These are phyloP conservation scores for Taphrina flavorubra DNA, from an alignment of 1,139 yeast species.

Conservation along the genomic window DNA sequence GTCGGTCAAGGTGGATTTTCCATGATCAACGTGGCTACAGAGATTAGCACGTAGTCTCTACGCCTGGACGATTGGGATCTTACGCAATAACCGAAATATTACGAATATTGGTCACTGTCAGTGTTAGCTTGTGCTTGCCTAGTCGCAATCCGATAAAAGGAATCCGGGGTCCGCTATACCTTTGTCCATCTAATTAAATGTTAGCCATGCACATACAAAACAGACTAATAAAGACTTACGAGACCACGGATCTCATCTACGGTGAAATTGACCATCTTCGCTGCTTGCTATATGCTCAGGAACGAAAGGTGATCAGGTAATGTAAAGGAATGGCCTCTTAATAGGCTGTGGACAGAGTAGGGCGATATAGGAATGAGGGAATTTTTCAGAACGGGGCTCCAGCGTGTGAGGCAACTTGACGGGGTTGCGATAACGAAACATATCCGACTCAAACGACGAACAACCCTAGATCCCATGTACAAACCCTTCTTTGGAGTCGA, in stretches of 20 bases:
- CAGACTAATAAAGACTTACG: constrained; percentile 58
- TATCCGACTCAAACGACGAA: neutral
- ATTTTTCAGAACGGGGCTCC: constrained; percentile 23
- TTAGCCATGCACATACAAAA: neutral
- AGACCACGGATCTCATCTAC: constrained; percentile 94
- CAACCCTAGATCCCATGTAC: neutral
- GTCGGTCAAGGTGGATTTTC: constrained; percentile 98
- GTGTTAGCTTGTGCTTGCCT: too few relatives aligned
- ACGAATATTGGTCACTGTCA: constrained; percentile 94
- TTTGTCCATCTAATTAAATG: constrained; percentile 27
- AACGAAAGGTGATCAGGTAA: constrained; percentile 18
- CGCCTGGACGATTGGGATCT: neutral
- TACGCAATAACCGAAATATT: constrained; percentile 99
- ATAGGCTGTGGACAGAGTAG: neutral
- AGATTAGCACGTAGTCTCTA: constrained; percentile 2
- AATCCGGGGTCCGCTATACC: neutral
- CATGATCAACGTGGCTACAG: constrained; percentile 92
- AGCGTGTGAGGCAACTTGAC: constrained; percentile 1
- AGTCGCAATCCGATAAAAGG: neutral
- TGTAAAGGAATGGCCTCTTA: constrained; percentile 1
- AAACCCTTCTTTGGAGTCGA: neutral
- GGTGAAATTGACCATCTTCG: constrained; percentile 40
- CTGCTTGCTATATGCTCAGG: constrained; percentile 29
- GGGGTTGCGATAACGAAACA: neutral
- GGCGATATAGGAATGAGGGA: constrained; percentile 15